Base-by-base conservation (phyloP, 2,329 filamentous ascomycete genomes). In the Mycocentrospora acerina region DNA sequence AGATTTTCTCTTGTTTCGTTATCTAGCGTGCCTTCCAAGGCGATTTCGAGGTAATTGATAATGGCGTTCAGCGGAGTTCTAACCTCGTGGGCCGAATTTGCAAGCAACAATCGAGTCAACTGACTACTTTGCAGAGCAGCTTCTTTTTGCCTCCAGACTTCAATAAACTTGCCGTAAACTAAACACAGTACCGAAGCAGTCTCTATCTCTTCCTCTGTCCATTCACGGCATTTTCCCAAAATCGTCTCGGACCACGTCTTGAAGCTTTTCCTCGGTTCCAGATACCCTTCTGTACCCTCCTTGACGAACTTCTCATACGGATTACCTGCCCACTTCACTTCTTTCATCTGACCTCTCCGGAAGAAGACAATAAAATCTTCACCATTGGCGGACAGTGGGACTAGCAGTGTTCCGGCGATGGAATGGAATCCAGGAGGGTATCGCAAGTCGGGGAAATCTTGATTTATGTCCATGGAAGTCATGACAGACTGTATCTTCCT, bases 11-110 rank as follows among this genome's bases (percentile, higher is more conserved):
- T 76, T 0, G 88, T 95, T 59, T 95, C 90, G 12, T 80, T 72
- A 48, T 95, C 90, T 3, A 95, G 71, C 0, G 75, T 71, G 0
- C 89, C 88, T 67, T 95, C 90, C 1, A 95, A 70, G 0, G 90
- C 90, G 48, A 95, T 95, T 54, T 95, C 90, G 1, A 95, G 77
- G 52, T 94, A 95, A 55, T 95, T 95, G 67, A 95, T 94, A 57
- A 95, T 95, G 12, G 90, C 90, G 57, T 95, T 95, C 2, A 95
- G 71, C 0, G 90, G 90, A 0, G 90, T 95, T 33, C 90, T 83
- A 7, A 95, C 88, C 70, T 95, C 90, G 49, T 95, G 90, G 0
- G 90, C 90, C 0, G 89, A 94, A 50, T 95, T 95, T 4, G 89
- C 87, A 15, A 95, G 73, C 2, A 95, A 69, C 4, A 95, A 68